phyloP scores from a whole-genome alignment of 768 basidiomycete genomes.

The Paxillus rubicundulus region DNA sequence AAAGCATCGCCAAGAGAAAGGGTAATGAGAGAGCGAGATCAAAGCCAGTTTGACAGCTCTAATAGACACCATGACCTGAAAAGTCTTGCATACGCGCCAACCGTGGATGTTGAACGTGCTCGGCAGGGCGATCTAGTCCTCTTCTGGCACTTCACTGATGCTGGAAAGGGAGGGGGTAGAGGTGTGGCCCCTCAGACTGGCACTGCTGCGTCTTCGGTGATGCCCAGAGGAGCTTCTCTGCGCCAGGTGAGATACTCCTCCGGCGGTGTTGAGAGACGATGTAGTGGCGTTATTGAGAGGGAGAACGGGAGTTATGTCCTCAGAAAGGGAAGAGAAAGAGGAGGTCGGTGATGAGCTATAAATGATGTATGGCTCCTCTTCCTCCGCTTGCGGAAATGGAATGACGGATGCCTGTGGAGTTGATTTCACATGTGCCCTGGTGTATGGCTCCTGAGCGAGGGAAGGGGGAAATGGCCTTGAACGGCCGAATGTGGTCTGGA shows the following conservation, averaged over 20 bases:
- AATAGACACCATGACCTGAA: neutral
- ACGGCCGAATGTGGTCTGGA: conserved; percentile 22
- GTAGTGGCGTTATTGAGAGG: conserved; percentile 16
- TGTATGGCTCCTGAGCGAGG: conserved; percentile 1
- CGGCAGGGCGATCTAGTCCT: conserved; percentile 17
- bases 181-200: conserved; percentile 30
- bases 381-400: conserved; percentile 26
- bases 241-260: conserved; percentile 5
- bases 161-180: conserved; percentile 33
- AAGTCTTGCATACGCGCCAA: no score
- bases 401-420: conserved; percentile 16
- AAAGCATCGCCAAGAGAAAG: conserved; percentile 19
- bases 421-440: neutral
- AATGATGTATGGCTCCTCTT: conserved; percentile 33
- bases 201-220: conserved; percentile 31
- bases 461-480: conserved; percentile 7
- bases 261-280: conserved; percentile 3
- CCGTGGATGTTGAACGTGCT: neutral
- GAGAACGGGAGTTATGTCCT: conserved; percentile 27
- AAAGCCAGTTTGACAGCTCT: conserved; percentile 7
- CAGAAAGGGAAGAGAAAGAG: conserved; percentile 31
- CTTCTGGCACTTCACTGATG: conserved; percentile 33
- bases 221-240: conserved; percentile 22
- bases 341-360: conserved; percentile 34
- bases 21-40: neutral